A percentile compares a stretch with the other conserved stretches of the same genome.
Conservation (phyloP, 2,329 filamentous ascomycete genomes). For the Pseudocercospora cruenta region DNA sequence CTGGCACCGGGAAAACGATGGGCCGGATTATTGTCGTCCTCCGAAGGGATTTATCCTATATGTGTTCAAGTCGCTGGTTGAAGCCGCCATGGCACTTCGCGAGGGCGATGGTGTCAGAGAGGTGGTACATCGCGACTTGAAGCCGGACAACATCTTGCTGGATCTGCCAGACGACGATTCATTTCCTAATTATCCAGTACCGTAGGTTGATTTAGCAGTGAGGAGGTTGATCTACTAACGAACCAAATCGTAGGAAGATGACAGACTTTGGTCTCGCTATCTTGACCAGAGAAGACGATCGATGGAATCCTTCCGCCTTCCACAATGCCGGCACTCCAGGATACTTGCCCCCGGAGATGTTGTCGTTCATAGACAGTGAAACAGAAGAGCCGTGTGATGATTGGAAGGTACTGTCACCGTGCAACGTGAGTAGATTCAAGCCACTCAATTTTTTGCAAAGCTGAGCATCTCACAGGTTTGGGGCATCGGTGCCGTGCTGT, state of each 20-base stretch:
- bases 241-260: constrained; percentile 8
- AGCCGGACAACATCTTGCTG: constrained; percentile 29
- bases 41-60: constrained; percentile 16
- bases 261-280: constrained; percentile 27
- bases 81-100: constrained; percentile 16
- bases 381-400: constrained; percentile 19
- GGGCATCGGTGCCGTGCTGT: constrained; percentile 20
- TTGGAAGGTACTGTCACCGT: constrained; percentile 19
- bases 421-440: constrained; percentile 11
- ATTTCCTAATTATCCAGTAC: constrained; percentile 12
- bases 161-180: constrained; percentile 3
- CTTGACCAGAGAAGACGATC: constrained; percentile 17
- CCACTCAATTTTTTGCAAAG: background rate
- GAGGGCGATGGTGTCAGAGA: constrained; percentile 12
- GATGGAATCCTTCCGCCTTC: constrained; percentile 19
- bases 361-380: constrained; percentile 5
- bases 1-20: no score
- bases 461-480: constrained; percentile 11
- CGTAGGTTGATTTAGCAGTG: background rate
- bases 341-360: constrained; percentile 21
- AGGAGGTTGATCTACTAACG: background rate
- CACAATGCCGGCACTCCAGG: constrained; percentile 17
- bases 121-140: constrained; percentile 31
- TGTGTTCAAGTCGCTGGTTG: constrained; percentile 17
- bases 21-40: no score